phyloP scores from a whole-genome alignment of 2,329 filamentous ascomycete species.

The Trichothecium sympodiale region DNA sequence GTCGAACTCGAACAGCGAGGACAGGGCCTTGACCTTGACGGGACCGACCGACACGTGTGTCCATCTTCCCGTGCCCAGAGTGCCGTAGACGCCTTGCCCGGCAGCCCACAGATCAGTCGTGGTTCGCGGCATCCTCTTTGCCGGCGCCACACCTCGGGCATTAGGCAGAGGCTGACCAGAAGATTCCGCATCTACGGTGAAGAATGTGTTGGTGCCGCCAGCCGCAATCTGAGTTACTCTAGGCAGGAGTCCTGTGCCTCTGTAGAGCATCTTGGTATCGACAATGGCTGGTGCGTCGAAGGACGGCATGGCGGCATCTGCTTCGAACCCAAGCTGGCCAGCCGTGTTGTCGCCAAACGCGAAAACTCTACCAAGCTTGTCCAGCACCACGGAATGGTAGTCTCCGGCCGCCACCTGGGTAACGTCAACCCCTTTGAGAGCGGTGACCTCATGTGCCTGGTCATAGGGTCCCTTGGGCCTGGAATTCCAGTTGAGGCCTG shows the following conservation, averaged over 20 bases:
- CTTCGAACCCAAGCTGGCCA: constrained; percentile 83
- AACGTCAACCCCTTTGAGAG: constrained; percentile 60
- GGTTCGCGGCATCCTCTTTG: constrained; percentile 19
- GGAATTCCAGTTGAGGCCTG: constrained; percentile 69
- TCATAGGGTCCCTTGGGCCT: constrained; percentile 71
- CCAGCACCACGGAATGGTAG: constrained; percentile 71
- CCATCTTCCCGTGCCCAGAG: constrained; percentile 78
- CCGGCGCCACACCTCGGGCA: constrained; percentile 14
- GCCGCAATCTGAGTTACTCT: constrained; percentile 70
- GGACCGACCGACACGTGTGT: constrained; percentile 72
- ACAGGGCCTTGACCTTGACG: constrained; percentile 72
- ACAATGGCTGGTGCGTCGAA: constrained; percentile 63
- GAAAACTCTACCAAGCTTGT: constrained; percentile 67
- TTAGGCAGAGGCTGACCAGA: constrained; percentile 7
- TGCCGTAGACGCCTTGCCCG: constrained; percentile 75
- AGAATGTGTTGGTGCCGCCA: constrained; percentile 78
- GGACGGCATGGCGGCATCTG: constrained; percentile 46
- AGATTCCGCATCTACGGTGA: constrained; percentile 64
- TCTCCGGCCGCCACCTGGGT: constrained; percentile 73
- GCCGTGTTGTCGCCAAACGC: constrained; percentile 83
- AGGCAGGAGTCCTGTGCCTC: constrained; percentile 48
- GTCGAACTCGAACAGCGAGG: constrained; percentile 78
- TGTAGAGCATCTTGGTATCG: constrained; percentile 62
- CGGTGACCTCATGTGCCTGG: constrained; percentile 66
- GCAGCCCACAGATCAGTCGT: constrained; percentile 68